Base-by-base conservation (phyloP, 2,329 filamentous ascomycete species). In the Neopestalotiopsis clavispora region DNA sequence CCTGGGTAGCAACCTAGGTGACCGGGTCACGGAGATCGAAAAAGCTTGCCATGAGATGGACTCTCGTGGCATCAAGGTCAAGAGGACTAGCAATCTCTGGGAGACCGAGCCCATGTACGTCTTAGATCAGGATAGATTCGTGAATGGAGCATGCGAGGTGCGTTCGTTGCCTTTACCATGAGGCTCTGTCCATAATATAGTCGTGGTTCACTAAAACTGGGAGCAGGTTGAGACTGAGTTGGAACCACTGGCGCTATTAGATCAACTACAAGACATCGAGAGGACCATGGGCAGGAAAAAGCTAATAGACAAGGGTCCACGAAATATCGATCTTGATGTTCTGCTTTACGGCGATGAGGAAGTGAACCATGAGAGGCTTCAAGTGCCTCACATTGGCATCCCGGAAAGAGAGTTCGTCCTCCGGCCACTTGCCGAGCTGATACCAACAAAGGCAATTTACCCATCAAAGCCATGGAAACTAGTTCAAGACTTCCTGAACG, bases 61-160 rank as follows among this genome's bases (percentile, higher is more conserved):
- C 71, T 83, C 85, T 59, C 85, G 89, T 28, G 90, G 90, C 42
- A 94, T 98, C 77, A 88, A 82, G 66, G 87, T 99, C 52, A 86
- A 89, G 75, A 87, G 91, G 74, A 97, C 95, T 0, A 98, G 95
- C 79, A 92, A 90, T 70, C 84, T 99, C 3, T 99, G 96, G 88
- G 94, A 98, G 83, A 99, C 95, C 3, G 90, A 94, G 74, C 94
- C 96, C 28, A 99, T 99, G 96, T 99, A 99, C 80, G 92, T 98
- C 72, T 84, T 92, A 71, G 92, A 98, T 71, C 96, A 99, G 79
- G 90, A 91, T 71, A 88, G 89, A 38, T 99, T 99, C 77, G 84
- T 98, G 62, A 99, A 99, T 78, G 96, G 94, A 23, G 95, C 91
- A 68, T 97, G 94, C 79, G 93, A 97, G 90, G 94, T 97, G 80